Base-by-base conservation (phyloP, 2,329 filamentous ascomycete genomes). In the Penicillium verrucosum region DNA sequence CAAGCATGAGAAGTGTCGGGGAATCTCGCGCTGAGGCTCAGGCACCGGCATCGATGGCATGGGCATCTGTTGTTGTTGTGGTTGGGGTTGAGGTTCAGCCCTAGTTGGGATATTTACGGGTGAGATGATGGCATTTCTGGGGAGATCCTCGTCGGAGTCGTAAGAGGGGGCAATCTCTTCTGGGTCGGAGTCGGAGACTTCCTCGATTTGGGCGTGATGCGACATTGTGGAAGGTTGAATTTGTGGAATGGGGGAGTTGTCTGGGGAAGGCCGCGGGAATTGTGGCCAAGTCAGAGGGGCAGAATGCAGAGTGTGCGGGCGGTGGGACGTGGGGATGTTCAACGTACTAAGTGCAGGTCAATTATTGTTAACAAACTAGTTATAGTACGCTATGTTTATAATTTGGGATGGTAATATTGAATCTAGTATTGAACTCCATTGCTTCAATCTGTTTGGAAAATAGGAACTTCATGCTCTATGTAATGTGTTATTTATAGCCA, bases 181-280 rank as follows among this genome's bases (percentile, higher is more conserved):
- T 51, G 93, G 91, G 78, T 97, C 93, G 14, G 89, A 90, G 80
- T 95, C 91, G 58, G 87, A 90, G 61, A 97, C 88, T 77, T 97
- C 94, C 82, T 99, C 94, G 75, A 97, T 88, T 60, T 88, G 87
- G 58, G 92, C 86, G 79, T 94, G 75, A 61, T 73, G 87, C 43
- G 90, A 89, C 91, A 95, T 94, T 64, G 61, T 77, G 63, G 29
- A 16, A 6, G 25, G 37, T 34, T 51, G 29, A 11, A 45, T 18
- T 18, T 36, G 38, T 45, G 32, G 45, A 38, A 49, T 47, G 40
- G 42, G 38, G 43, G 50, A 50, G 53, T 51, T 48, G 54, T 61
- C 52, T 51, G 58, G 54, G 57, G 51, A 58, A 58, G 55, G 56
- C 61, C 38, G 38, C 41, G 41, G 61, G 61, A 63, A 63, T 59